Conservation (phyloP, 306 rosid genomes). For the Acmispon strigosus region DNA sequence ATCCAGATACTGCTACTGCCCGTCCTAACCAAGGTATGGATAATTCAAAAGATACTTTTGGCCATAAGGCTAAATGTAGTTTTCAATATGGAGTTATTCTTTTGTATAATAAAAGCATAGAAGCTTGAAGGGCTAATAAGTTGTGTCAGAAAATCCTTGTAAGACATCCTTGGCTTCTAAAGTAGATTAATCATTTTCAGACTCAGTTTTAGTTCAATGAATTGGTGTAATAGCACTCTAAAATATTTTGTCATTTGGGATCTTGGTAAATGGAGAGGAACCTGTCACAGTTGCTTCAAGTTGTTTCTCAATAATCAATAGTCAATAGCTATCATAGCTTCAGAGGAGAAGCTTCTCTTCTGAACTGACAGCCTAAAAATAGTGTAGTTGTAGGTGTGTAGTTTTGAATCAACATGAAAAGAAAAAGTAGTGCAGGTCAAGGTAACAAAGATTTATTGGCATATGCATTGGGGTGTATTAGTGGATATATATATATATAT, state of each 20-base stretch:
- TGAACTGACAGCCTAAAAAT: neutral
- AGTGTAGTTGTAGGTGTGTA: too few relatives aligned
- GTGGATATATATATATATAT: too few relatives aligned
- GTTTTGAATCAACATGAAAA: too few relatives aligned
- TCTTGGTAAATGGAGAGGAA: neutral
- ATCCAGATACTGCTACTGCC: slow-evolving; percentile 25
- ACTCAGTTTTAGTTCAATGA: neutral
- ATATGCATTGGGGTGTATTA: neutral
- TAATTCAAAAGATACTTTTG: slow-evolving; percentile 23
- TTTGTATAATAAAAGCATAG: neutral
- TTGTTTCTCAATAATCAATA: neutral
- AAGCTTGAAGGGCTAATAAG: slow-evolving; percentile 9
- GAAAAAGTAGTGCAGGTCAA: too few relatives aligned
- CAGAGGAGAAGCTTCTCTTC: neutral
- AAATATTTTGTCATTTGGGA: neutral
- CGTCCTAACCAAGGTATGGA: slow-evolving; percentile 15
- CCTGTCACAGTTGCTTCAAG: neutral
- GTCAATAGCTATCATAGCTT: neutral
- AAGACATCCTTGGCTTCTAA: neutral
- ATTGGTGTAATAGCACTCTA: neutral
- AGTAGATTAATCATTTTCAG: neutral
- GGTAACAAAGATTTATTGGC: neutral
- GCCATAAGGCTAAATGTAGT: neutral
- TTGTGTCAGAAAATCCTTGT: neutral
- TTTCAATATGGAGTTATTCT: slow-evolving; percentile 9